A percentile compares a stretch with the other conserved stretches of the same genome.
phyloP scores from a whole-genome alignment of 306 rosid genomes.

The Dalbergia oliveri region DNA sequence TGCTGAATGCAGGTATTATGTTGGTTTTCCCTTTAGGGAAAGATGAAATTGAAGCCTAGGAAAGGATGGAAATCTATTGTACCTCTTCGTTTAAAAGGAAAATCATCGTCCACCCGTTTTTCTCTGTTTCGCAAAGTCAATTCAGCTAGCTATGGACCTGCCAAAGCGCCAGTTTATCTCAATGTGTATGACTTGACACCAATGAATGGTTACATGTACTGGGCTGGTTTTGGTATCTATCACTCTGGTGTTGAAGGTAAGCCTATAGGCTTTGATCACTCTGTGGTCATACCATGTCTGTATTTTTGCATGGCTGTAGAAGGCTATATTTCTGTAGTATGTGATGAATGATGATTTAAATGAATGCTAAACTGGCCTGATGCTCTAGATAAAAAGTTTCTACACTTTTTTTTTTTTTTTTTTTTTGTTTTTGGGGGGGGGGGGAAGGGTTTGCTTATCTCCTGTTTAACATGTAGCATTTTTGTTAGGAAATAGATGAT shows the following conservation, averaged over 20 bases:
- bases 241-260: slow-evolving; percentile 99
- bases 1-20: slow-evolving; percentile 52
- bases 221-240: slow-evolving; percentile 98
- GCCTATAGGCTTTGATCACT: background rate
- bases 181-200: slow-evolving; percentile 97
- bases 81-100: slow-evolving; percentile 79
- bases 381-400: slow-evolving; percentile 5
- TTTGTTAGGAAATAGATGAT: background rate
- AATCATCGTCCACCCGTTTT: slow-evolving; percentile 67
- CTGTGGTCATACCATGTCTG: background rate
- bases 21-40: slow-evolving; percentile 46
- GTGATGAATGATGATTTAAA: background rate
- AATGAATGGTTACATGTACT: slow-evolving; percentile 89
- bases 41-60: slow-evolving; percentile 80
- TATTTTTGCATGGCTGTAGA: slow-evolving; percentile 23
- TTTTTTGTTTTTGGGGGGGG: too few species aligned
- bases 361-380: slow-evolving; percentile 19
- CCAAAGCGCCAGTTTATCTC: slow-evolving; percentile 84
- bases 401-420: too few species aligned
- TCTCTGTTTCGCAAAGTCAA: slow-evolving; percentile 76
- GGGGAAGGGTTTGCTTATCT: too few species aligned
- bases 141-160: slow-evolving; percentile 67
- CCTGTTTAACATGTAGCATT: too few species aligned
- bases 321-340: slow-evolving; percentile 14
- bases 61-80: slow-evolving; percentile 82